phyloP scores from a whole-genome alignment of 1,139 yeast genomes.

The Nematodospora anomalae region DNA sequence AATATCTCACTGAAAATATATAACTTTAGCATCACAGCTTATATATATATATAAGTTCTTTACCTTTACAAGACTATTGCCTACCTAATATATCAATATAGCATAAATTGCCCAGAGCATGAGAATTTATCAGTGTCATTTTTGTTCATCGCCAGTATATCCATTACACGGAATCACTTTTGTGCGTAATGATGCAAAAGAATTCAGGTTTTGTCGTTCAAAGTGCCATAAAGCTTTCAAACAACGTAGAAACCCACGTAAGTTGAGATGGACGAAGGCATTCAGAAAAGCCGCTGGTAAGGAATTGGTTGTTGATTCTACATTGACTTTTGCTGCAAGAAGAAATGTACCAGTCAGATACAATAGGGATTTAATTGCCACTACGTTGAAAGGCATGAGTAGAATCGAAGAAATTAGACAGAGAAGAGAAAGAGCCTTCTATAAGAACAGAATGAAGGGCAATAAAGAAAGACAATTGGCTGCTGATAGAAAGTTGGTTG shows the following conservation, averaged over 20 bases:
- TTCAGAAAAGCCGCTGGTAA: conserved; percentile 99
- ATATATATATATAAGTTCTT: too few relatives aligned
- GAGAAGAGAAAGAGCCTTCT: conserved; percentile 97
- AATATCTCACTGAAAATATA: too few relatives aligned
- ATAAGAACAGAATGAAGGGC: conserved; percentile 99
- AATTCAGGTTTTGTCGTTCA: conserved; percentile 95
- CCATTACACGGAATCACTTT: conserved; percentile 98
- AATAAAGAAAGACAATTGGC: conserved; percentile 85
- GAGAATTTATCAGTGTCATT: conserved; percentile 95
- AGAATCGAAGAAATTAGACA: conserved; percentile 95
- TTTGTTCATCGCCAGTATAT: conserved; percentile 95
- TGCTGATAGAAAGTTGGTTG: conserved; percentile 86
- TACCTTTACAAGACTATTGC: too few relatives aligned
- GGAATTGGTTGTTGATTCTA: conserved; percentile 96
- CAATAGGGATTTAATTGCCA: conserved; percentile 92
- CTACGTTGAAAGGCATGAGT: conserved; percentile 92
- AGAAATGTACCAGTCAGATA: conserved; percentile 98
- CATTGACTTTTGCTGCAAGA: conserved; percentile 93
- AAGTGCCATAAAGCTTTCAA: conserved; percentile 97
- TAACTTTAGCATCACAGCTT: too few relatives aligned
- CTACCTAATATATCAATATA: too few relatives aligned
- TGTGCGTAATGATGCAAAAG: conserved; percentile 97
- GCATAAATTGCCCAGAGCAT: too few relatives aligned
- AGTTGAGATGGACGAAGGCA: conserved; percentile 97
- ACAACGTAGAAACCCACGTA: conserved; percentile 98